phyloP scores from a whole-genome alignment of 768 basidiomycete genomes.

The Kwoniella dejecticola region DNA sequence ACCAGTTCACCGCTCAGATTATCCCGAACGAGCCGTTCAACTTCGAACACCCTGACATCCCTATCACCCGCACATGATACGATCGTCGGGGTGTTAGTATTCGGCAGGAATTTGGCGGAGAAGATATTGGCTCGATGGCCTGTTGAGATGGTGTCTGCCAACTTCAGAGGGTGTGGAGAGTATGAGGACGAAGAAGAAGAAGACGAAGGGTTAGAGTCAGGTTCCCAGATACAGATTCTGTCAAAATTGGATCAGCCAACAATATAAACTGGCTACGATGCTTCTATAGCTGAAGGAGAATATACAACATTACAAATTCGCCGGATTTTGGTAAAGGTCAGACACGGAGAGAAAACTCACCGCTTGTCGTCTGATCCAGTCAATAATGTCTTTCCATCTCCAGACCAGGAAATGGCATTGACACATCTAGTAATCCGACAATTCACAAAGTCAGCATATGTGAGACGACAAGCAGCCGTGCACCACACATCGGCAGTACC shows the following conservation, averaged over 20 bases:
- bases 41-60: conserved; percentile 77
- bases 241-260: neutral
- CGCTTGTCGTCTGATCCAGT: conserved; percentile 54
- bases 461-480: neutral
- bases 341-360: too few relatives aligned
- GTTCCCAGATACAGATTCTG: conserved; percentile 79
- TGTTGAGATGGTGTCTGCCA: conserved; percentile 72
- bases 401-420: conserved; percentile 56
- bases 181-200: conserved; percentile 21
- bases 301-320: neutral
- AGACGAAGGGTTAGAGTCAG: conserved; percentile 57
- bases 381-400: conserved; percentile 49
- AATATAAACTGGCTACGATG: neutral
- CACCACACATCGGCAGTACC: neutral
- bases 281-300: too few relatives aligned
- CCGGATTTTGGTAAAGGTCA: too few relatives aligned
- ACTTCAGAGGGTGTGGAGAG: conserved; percentile 60
- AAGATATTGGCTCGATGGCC: conserved; percentile 85
- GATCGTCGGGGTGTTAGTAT: conserved; percentile 66
- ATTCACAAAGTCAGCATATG: too few relatives aligned
- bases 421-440: conserved; percentile 54
- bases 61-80: conserved; percentile 64
- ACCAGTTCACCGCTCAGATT: conserved; percentile 22
- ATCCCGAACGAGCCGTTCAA: conserved; percentile 58
- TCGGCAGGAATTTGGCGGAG: conserved; percentile 75